Conservation (phyloP, 2,329 filamentous ascomycete genomes). For the Amauroascus niger region DNA sequence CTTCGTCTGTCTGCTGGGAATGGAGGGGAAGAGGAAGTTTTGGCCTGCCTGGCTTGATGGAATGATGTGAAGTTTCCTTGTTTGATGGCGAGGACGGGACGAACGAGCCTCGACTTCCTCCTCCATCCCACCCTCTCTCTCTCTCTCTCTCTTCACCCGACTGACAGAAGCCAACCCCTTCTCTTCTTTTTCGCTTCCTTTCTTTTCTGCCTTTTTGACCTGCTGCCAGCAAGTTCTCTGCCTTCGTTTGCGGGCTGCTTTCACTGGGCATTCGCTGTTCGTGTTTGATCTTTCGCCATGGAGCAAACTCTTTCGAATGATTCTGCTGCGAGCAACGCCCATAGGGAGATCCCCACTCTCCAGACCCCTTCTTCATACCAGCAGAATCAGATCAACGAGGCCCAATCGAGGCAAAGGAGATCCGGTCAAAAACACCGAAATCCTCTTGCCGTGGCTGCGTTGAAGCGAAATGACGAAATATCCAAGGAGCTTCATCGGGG, state of each 20-base stretch:
- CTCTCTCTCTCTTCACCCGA: neutral
- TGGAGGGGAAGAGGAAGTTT: neutral
- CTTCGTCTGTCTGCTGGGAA: neutral
- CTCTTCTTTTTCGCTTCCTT: neutral
- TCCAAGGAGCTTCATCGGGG: conserved; percentile 10
- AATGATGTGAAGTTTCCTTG: conserved; percentile 4
- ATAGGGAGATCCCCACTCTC: conserved; percentile 7
- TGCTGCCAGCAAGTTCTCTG: neutral
- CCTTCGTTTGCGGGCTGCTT: neutral
- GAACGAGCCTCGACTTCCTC: neutral
- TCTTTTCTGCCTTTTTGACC: neutral
- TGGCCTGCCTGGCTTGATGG: no score
- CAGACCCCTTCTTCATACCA: conserved; percentile 7
- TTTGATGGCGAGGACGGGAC: neutral
- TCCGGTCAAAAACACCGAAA: neutral
- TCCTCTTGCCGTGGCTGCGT: neutral
- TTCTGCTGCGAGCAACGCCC: neutral
- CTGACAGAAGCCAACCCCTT: neutral
- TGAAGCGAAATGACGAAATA: conserved; percentile 2
- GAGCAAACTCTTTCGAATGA: conserved; percentile 7
- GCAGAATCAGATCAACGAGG: neutral
- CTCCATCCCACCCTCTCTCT: neutral
- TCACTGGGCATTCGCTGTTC: neutral
- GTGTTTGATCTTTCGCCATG: neutral
- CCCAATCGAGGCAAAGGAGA: neutral